These are phyloP conservation scores for Botrytis cinerea DNA, from an alignment of 2,329 filamentous ascomycete genomes.

Conservation along the genomic window DNA sequence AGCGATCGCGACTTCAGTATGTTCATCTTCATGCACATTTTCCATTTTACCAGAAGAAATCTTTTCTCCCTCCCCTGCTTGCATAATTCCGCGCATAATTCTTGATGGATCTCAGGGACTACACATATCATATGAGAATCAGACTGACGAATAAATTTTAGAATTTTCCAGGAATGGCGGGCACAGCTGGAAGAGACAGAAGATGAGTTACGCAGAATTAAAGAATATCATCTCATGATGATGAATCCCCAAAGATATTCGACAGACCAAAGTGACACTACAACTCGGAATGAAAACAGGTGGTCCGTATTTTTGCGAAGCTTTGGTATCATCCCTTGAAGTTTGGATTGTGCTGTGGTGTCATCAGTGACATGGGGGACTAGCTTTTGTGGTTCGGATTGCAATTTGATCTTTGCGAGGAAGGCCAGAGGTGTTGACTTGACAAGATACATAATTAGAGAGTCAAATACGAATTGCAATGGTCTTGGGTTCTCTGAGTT, in stretches of 20 bases:
- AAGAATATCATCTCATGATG: neutral
- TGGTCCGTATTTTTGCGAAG: neutral
- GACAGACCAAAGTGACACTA: neutral
- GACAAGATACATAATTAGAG: neutral
- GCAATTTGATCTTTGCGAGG: neutral
- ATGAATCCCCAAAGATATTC: neutral
- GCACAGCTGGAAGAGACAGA: neutral
- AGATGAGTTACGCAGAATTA: neutral
- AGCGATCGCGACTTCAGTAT: neutral
- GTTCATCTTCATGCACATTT: neutral
- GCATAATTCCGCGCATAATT: neutral
- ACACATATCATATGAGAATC: neutral
- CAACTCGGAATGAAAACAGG: neutral
- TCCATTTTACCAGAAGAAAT: neutral
- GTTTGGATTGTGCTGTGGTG: neutral
- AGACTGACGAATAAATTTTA: neutral
- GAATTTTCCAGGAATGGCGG: neutral
- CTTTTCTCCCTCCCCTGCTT: neutral
- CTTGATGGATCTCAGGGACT: rapidly evolving
- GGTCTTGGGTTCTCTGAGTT: neutral
- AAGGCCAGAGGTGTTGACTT: neutral
- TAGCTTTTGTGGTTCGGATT: neutral
- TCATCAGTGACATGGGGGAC: neutral
- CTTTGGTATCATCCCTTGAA: neutral
- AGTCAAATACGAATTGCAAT: neutral